These are phyloP conservation scores for Aspergillus neotritici DNA, from an alignment of 2,329 filamentous ascomycete genomes.

Conservation along the genomic window DNA sequence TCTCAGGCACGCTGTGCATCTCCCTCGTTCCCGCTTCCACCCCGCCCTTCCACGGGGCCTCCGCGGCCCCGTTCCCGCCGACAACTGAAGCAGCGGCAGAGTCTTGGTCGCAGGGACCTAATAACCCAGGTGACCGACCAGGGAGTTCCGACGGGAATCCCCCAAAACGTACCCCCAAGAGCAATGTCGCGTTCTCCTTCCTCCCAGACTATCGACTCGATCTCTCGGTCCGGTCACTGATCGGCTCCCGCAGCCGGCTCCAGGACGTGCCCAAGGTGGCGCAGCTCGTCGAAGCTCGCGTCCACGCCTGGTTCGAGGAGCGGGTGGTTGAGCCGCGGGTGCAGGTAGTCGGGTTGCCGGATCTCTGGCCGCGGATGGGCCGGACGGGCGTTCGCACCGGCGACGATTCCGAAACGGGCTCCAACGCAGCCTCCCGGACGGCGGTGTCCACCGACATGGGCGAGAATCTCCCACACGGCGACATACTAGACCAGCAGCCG, in stretches of 20 bases:
- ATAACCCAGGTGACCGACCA: constrained; percentile 7
- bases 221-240: constrained; percentile 58
- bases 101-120: constrained; percentile 4
- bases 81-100: constrained; percentile 13
- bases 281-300: constrained; percentile 58
- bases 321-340: constrained; percentile 61
- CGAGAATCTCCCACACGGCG: constrained; percentile 18
- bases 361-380: constrained; percentile 56
- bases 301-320: constrained; percentile 64
- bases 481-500: constrained; percentile 17
- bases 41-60: constrained; percentile 31
- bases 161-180: constrained; percentile 56
- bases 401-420: constrained; percentile 38
- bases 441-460: constrained; percentile 25
- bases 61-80: constrained; percentile 26
- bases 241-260: constrained; percentile 57
- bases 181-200: constrained; percentile 92
- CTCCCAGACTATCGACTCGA: constrained; percentile 59
- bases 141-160: constrained; percentile 1
- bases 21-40: constrained; percentile 73
- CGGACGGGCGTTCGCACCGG: constrained; percentile 40
- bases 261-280: constrained; percentile 64
- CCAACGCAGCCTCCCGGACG: constrained; percentile 27
- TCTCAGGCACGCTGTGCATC: constrained; percentile 89
- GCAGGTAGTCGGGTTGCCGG: constrained; percentile 58